Evolutionary conservation across 2,329 filamentous ascomycete species (phyloP).

Genomic region (Fusarium aywerte): DNA sequence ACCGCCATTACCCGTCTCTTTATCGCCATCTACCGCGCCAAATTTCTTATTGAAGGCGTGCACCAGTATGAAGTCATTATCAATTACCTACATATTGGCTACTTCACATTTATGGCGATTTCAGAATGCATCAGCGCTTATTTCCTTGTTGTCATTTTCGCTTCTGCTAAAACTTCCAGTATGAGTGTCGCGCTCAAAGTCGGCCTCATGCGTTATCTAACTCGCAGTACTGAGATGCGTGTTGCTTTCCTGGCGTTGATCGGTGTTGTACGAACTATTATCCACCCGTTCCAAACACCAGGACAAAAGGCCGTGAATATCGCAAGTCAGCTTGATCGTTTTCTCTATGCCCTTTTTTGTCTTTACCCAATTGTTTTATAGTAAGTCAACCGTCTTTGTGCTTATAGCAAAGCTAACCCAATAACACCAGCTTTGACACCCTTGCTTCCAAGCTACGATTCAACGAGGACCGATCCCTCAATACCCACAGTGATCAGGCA

Average conservation of each 20-base stretch:
- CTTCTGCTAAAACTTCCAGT: constrained; percentile 43
- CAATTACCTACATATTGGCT: constrained; percentile 55
- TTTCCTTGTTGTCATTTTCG: constrained; percentile 54
- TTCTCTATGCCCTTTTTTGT: constrained; percentile 55
- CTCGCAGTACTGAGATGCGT: constrained; percentile 53
- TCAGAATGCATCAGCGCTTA: constrained; percentile 54
- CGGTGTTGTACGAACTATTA: constrained; percentile 54
- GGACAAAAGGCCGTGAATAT: constrained; percentile 51
- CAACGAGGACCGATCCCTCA: constrained; percentile 21
- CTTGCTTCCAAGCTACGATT: constrained; percentile 49
- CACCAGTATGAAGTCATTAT: constrained; percentile 45
- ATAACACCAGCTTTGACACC: constrained; percentile 45
- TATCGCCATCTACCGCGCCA: constrained; percentile 50
- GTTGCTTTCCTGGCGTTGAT: constrained; percentile 52
- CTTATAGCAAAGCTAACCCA: neutral
- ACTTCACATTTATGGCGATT: constrained; percentile 55
- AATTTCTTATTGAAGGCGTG: constrained; percentile 44
- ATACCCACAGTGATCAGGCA: constrained; percentile 17
- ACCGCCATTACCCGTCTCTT: constrained; percentile 60
- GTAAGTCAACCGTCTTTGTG: constrained; percentile 37
- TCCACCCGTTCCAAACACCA: constrained; percentile 53
- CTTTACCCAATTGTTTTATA: constrained; percentile 55
- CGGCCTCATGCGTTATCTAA: constrained; percentile 52
- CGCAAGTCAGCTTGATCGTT: constrained; percentile 54
- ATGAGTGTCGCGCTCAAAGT: constrained; percentile 45